Evolutionary conservation across 106 monocot genomes (phyloP).

Genomic region (Posidonia australis): DNA sequence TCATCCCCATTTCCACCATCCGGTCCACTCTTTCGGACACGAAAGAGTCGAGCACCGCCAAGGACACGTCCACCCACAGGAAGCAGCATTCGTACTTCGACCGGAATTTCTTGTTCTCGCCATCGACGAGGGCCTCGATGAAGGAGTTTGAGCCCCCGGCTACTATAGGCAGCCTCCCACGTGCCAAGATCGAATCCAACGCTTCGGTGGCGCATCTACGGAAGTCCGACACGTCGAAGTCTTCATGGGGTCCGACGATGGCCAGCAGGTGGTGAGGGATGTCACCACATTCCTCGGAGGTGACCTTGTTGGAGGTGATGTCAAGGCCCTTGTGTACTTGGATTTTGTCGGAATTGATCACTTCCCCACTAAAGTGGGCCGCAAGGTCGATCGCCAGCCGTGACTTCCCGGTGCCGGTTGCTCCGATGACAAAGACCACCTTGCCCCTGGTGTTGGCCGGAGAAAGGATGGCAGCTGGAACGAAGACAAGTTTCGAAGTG

Average conservation of each 20-base stretch:
- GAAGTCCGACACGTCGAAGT: slow-evolving; percentile 42
- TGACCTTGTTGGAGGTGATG: slow-evolving; percentile 58
- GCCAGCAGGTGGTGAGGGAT: slow-evolving; percentile 57
- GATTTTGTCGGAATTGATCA: slow-evolving; percentile 74
- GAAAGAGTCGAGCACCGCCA: slow-evolving; percentile 14
- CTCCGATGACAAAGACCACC: slow-evolving; percentile 41
- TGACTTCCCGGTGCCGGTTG: slow-evolving; percentile 60
- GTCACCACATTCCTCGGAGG: slow-evolving; percentile 32
- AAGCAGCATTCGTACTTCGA: slow-evolving; percentile 40
- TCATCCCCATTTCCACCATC: slow-evolving; percentile 18
- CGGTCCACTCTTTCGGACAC: slow-evolving; percentile 17
- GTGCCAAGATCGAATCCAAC: slow-evolving; percentile 24
- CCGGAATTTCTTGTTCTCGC: slow-evolving; percentile 21
- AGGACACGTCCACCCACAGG: slow-evolving; percentile 49
- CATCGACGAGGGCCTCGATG: slow-evolving; percentile 43
- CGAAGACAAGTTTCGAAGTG: background rate
- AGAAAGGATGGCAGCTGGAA: background rate
- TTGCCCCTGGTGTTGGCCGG: background rate
- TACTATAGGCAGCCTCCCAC: slow-evolving; percentile 40
- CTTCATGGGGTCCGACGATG: slow-evolving; percentile 34
- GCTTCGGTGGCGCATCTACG: slow-evolving; percentile 7
- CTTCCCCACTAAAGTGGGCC: slow-evolving; percentile 26
- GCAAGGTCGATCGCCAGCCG: slow-evolving; percentile 58
- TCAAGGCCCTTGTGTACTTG: slow-evolving; percentile 55
- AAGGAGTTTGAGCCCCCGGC: slow-evolving; percentile 69